phyloP scores from a whole-genome alignment of 1,284 basidiomycete species.

The Phellinidium pouzarii region DNA sequence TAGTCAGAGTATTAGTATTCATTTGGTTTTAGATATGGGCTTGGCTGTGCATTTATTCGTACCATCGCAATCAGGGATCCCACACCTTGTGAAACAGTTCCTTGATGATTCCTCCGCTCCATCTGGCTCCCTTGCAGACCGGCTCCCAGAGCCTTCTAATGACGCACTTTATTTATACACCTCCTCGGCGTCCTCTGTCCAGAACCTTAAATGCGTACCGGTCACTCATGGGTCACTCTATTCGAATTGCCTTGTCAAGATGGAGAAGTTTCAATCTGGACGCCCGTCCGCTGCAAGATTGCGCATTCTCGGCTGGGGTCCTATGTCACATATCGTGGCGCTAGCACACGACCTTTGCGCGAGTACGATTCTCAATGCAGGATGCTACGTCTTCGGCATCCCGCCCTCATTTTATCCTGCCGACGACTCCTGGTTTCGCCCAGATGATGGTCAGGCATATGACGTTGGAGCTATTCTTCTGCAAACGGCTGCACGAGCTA shows the following conservation, averaged over 20 bases:
- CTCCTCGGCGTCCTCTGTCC: conserved; percentile 30
- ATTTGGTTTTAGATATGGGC: conserved; percentile 3
- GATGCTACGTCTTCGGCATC: conserved; percentile 30
- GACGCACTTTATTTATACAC: conserved; percentile 29
- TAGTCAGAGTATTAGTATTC: background rate
- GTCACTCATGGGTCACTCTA: conserved; percentile 28
- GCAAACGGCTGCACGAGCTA: conserved; percentile 6
- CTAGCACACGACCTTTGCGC: conserved; percentile 24
- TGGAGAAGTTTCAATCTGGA: conserved; percentile 25
- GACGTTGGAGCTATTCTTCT: conserved; percentile 10
- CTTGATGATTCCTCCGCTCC: conserved; percentile 18
- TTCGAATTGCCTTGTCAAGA: conserved; percentile 24
- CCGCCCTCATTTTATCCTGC: conserved; percentile 27
- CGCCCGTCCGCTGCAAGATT: conserved; percentile 21
- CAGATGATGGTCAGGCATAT: background rate
- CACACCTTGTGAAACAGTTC: conserved; percentile 26
- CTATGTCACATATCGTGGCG: conserved; percentile 31
- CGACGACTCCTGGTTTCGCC: conserved; percentile 17
- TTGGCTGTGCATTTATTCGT: background rate
- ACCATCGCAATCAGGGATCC: conserved; percentile 26
- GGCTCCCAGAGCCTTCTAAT: conserved; percentile 12
- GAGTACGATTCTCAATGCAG: conserved; percentile 25
- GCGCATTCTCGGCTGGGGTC: conserved; percentile 30
- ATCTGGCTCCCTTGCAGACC: conserved; percentile 17
- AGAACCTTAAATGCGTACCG: conserved; percentile 32